These are phyloP conservation scores for Oryza rufipogon DNA, from an alignment of 176 grass and related monocot species.

Conservation along the genomic window DNA sequence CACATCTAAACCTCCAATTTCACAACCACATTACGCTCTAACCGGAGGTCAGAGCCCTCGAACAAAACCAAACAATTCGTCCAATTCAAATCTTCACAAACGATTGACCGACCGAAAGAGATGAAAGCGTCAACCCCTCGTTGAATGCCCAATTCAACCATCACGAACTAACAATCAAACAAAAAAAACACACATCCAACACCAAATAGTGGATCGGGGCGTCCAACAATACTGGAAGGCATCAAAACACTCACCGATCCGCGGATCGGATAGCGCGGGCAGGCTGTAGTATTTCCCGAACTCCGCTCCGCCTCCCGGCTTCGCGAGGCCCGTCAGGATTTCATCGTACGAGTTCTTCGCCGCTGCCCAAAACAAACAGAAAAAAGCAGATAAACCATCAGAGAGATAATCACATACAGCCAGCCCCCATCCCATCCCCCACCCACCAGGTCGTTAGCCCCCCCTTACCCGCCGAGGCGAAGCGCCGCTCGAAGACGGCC, in stretches of 20 bases:
- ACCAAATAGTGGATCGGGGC: not conserved
- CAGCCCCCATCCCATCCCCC: not conserved
- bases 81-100: not conserved
- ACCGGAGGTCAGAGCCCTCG: constrained; percentile 2
- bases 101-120: not conserved
- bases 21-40: constrained; percentile 6
- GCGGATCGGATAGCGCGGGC: constrained; percentile 75
- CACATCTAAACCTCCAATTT: not conserved
- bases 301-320: constrained; percentile 64
- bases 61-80: not conserved
- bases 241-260: constrained; percentile 63
- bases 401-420: constrained; percentile 4
- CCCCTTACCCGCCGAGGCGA: constrained; percentile 71
- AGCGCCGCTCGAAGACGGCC: constrained; percentile 71
- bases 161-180: not conserved
- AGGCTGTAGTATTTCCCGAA: constrained; percentile 98
- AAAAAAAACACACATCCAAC: not conserved
- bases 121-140: not conserved
- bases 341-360: constrained; percentile 79
- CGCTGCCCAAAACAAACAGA: constrained; percentile 41
- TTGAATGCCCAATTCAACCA: constrained; percentile 4
- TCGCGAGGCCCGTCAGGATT: constrained; percentile 74
- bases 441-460: not conserved
- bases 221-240: not conserved
- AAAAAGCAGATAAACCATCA: constrained; percentile 8